These are phyloP conservation scores for Croton laevigatus DNA, from an alignment of 441 rosid species.

Conservation along the genomic window DNA sequence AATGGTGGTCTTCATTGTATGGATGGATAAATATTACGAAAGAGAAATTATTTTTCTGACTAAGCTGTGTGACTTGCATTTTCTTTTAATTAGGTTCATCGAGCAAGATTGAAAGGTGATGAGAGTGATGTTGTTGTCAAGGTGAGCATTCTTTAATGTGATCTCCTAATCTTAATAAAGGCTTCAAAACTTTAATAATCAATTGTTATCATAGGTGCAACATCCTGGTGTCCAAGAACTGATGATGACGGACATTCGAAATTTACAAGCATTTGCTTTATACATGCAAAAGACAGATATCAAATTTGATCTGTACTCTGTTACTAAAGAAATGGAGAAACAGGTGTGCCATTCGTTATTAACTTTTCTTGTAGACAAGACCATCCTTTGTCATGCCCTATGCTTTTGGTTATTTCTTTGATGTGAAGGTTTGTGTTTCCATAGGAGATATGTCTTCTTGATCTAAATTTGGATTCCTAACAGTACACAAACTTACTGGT, in stretches of 20 bases:
- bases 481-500: background rate
- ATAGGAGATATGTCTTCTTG: background rate
- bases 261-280: slow-evolving; percentile 86
- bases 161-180: slow-evolving; percentile 16
- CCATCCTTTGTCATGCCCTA: background rate
- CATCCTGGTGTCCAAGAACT: slow-evolving; percentile 87
- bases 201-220: slow-evolving; percentile 59
- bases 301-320: slow-evolving; percentile 77
- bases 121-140: slow-evolving; percentile 75
- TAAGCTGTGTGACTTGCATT: background rate
- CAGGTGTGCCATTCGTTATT: slow-evolving; percentile 49
- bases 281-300: slow-evolving; percentile 90
- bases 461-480: background rate
- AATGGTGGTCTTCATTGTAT: background rate
- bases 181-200: slow-evolving; percentile 27
- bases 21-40: background rate
- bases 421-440: background rate
- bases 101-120: slow-evolving; percentile 75
- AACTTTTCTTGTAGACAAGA: slow-evolving; percentile 3
- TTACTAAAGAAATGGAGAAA: slow-evolving; percentile 92
- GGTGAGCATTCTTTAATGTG: slow-evolving; percentile 43
- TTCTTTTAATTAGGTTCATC: slow-evolving; percentile 60
- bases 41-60: background rate
- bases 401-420: slow-evolving; percentile 2
- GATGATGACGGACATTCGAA: slow-evolving; percentile 97